Conservation (phyloP, 2,329 filamentous ascomycete species). For the Aspergillus sp. region DNA sequence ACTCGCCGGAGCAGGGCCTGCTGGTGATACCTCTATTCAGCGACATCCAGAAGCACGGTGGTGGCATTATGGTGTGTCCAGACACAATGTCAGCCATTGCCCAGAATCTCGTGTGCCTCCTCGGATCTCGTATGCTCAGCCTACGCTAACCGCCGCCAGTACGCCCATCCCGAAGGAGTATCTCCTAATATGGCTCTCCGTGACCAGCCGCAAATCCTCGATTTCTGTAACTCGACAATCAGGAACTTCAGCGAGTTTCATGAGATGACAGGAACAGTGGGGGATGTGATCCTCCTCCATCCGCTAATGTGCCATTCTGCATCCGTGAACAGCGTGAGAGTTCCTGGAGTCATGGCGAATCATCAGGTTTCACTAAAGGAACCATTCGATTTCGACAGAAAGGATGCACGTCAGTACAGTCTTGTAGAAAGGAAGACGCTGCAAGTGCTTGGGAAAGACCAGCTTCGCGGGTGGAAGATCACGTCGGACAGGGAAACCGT, state of each 20-base stretch:
- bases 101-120: conserved; percentile 37
- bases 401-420: conserved; percentile 38
- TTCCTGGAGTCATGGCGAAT: conserved; percentile 46
- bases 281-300: conserved; percentile 47
- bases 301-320: conserved; percentile 48
- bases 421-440: conserved; percentile 46
- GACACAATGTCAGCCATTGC: conserved; percentile 51
- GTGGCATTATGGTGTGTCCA: conserved; percentile 57
- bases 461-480: conserved; percentile 42
- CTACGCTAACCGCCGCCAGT: conserved; percentile 13
- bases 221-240: too few relatives aligned
- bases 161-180: conserved; percentile 56
- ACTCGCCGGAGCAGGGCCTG: conserved; percentile 59
- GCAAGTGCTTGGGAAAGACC: conserved; percentile 37
- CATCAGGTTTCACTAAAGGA: conserved; percentile 43
- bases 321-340: conserved; percentile 40
- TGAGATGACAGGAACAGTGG: conserved; percentile 44
- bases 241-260: conserved; percentile 36
- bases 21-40: conserved; percentile 60
- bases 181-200: conserved; percentile 52
- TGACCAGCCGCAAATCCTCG: too few relatives aligned
- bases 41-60: conserved; percentile 51
- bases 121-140: neutral
- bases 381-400: conserved; percentile 43
- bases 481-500: conserved; percentile 33